phyloP scores from a whole-genome alignment of 2,329 filamentous ascomycete genomes.

The Cladosporium velox region DNA sequence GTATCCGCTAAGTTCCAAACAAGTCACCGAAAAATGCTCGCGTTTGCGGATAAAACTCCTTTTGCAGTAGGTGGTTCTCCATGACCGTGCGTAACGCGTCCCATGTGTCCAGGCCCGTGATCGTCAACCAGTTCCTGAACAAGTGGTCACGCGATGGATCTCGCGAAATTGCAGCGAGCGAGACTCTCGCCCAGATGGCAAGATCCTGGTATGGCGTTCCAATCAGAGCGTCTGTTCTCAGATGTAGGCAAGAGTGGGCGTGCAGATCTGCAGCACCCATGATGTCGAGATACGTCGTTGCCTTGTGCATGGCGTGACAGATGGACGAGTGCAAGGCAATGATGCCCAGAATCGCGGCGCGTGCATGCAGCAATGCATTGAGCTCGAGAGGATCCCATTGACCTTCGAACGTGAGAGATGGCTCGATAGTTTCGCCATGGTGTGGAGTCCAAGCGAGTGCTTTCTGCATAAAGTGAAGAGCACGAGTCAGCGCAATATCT shows the following conservation, averaged over 20 bases:
- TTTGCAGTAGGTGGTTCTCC: slow-evolving; percentile 15
- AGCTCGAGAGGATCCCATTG: slow-evolving; percentile 25
- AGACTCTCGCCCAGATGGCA: slow-evolving; percentile 28
- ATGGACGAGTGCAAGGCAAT: slow-evolving; percentile 23
- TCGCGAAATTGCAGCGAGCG: slow-evolving; percentile 28
- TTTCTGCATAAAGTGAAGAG: slow-evolving; percentile 10
- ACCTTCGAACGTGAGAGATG: slow-evolving; percentile 23
- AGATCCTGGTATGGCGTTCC: slow-evolving; percentile 29
- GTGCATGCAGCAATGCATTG: slow-evolving; percentile 26
- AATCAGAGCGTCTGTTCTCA: slow-evolving; percentile 25
- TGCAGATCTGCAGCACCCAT: slow-evolving; percentile 21
- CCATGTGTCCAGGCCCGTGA: slow-evolving; percentile 17
- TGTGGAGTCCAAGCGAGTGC: slow-evolving; percentile 29
- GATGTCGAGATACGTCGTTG: slow-evolving; percentile 24
- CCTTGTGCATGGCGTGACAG: slow-evolving; percentile 18
- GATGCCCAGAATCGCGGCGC: slow-evolving; percentile 23
- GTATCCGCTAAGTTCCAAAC: not conserved
- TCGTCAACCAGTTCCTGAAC: slow-evolving; percentile 16
- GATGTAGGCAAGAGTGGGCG: slow-evolving; percentile 25
- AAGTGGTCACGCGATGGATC: slow-evolving; percentile 22
- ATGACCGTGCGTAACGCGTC: slow-evolving; percentile 17
- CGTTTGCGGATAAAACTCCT: not conserved
- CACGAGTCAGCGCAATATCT: not conserved
- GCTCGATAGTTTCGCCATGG: slow-evolving; percentile 23
- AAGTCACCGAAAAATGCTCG: not conserved